Evolutionary conservation across 352 stramenopile species (phyloP).

Genomic region (Globisporangium canariense): DNA sequence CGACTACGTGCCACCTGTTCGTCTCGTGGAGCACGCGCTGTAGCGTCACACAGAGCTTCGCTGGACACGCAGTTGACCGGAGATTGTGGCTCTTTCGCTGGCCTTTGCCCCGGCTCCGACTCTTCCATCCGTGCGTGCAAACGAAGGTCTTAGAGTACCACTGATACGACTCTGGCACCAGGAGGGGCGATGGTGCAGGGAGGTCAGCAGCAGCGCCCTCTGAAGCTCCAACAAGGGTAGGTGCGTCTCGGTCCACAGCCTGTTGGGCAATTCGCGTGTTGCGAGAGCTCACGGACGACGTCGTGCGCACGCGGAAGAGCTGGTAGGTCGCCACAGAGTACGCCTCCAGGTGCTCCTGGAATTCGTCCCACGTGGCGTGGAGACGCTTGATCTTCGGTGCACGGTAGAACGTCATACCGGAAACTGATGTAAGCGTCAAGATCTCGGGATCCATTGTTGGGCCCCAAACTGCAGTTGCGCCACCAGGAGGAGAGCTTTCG

Average conservation of each 20-base stretch:
- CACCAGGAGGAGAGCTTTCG: not conserved
- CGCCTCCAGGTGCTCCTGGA: slow-evolving; percentile 52
- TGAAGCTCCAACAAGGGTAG: slow-evolving; percentile 3
- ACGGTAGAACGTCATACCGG: slow-evolving; percentile 39
- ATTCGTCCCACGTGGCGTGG: slow-evolving; percentile 52
- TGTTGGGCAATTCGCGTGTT: slow-evolving; percentile 58
- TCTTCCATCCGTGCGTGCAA: slow-evolving; percentile 78
- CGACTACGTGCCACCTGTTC: slow-evolving; percentile 56
- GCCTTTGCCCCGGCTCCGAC: slow-evolving; percentile 57
- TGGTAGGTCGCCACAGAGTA: slow-evolving; percentile 66
- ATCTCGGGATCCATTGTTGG: slow-evolving; percentile 15
- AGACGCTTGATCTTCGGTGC: slow-evolving; percentile 42
- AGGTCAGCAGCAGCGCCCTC: not conserved
- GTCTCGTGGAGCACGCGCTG: slow-evolving; percentile 35
- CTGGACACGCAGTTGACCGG: slow-evolving; percentile 59
- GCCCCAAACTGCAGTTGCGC: slow-evolving; percentile 3
- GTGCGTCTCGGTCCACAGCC: slow-evolving; percentile 27
- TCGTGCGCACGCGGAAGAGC: slow-evolving; percentile 72
- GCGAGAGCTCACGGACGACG: slow-evolving; percentile 59
- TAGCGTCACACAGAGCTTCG: slow-evolving; percentile 68
- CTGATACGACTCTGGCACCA: slow-evolving; percentile 53
- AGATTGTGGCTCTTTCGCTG: slow-evolving; percentile 70
- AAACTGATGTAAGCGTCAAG: slow-evolving; percentile 19
- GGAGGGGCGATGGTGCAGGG: slow-evolving; percentile 12
- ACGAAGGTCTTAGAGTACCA: slow-evolving; percentile 84